Percentiles rank a stretch among this genome's conserved stretches.
Conservation (phyloP, 1,139 yeast species). For the Pneumocystis jirovecii region DNA sequence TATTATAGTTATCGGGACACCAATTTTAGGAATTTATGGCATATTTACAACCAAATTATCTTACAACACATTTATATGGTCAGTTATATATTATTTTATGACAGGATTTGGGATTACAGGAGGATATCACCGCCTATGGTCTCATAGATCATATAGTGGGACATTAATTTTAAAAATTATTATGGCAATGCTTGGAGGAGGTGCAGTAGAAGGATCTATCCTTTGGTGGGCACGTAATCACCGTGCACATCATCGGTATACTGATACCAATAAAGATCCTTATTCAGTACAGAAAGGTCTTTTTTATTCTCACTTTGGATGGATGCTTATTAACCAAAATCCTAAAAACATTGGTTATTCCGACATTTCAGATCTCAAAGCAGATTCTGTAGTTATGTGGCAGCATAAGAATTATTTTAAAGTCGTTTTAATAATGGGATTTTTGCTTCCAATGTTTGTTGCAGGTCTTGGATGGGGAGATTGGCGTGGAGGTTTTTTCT, state of each 20-base stretch:
- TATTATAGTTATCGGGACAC: constrained; percentile 58
- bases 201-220: constrained; percentile 90
- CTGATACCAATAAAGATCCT: constrained; percentile 93
- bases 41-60: constrained; percentile 46
- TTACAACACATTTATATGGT: constrained; percentile 44
- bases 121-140: constrained; percentile 78
- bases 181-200: constrained; percentile 79
- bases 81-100: constrained; percentile 46
- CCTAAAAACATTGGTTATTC: constrained; percentile 94
- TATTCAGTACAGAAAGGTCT: constrained; percentile 93
- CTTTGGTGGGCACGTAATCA: constrained; percentile 99
- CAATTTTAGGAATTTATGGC: constrained; percentile 43
- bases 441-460: constrained; percentile 55
- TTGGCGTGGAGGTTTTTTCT: constrained; percentile 80
- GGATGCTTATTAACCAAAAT: constrained; percentile 91
- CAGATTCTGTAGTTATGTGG: constrained; percentile 78
- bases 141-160: constrained; percentile 81
- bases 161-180: constrained; percentile 52
- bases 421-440: constrained; percentile 52
- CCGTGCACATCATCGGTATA: constrained; percentile 93
- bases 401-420: constrained; percentile 84
- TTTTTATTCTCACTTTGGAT: constrained; percentile 92
- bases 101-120: constrained; percentile 91
- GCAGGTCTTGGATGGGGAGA: constrained; percentile 81
- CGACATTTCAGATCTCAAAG: constrained; percentile 79